These are phyloP conservation scores for Pseudogymnoascus sp. DNA, from an alignment of 2,329 filamentous ascomycete genomes.

Conservation along the genomic window DNA sequence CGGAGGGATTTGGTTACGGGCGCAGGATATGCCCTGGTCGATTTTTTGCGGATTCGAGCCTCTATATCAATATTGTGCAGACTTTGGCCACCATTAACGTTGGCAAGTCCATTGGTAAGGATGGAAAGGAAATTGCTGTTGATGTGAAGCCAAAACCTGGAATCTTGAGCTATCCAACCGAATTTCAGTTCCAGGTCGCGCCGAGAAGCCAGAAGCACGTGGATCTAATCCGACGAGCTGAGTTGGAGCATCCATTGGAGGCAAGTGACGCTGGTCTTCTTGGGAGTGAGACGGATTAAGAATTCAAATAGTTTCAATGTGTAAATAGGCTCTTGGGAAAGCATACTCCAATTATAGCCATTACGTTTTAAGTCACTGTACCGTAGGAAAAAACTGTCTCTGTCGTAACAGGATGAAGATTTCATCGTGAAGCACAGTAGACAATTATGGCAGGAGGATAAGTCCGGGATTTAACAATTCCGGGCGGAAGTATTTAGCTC, in stretches of 20 bases:
- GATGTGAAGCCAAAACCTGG: conserved; percentile 7
- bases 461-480: not conserved
- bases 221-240: not conserved
- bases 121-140: conserved; percentile 27
- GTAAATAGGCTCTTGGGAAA: not conserved
- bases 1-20: conserved; percentile 46
- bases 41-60: conserved; percentile 37
- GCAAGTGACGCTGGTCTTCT: conserved; percentile 1
- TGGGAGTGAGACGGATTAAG: not conserved
- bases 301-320: not conserved
- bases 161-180: conserved; percentile 1
- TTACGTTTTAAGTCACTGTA: not conserved
- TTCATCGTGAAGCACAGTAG: not conserved
- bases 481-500: not conserved
- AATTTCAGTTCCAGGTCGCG: not conserved
- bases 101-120: conserved; percentile 26
- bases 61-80: conserved; percentile 33
- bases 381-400: not conserved
- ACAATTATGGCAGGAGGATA: not conserved
- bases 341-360: not conserved
- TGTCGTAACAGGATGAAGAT: not conserved
- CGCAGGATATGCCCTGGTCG: conserved; percentile 44
- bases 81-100: conserved; percentile 33
- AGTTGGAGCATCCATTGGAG: not conserved
- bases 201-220: conserved; percentile 5